Conservation (phyloP, 768 basidiomycete genomes). For the Thelephora ganbajun region DNA sequence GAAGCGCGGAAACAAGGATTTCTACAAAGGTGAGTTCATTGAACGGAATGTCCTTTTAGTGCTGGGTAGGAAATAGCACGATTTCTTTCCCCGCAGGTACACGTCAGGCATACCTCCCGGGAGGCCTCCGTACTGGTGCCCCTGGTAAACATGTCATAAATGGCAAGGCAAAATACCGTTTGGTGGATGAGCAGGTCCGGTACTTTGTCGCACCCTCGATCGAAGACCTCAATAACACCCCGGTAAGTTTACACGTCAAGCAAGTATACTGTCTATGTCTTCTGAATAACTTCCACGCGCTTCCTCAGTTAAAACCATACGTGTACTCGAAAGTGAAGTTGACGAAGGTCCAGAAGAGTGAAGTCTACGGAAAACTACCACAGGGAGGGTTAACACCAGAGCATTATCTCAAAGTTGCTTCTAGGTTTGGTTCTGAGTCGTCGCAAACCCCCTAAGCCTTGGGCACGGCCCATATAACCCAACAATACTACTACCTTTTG, state of each 20-base stretch:
- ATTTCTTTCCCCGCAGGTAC: conserved; percentile 37
- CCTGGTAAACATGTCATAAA: conserved; percentile 73
- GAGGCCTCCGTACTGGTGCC: conserved; percentile 77
- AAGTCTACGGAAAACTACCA: conserved; percentile 20
- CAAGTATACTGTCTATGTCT: neutral
- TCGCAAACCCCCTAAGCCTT: too few species aligned
- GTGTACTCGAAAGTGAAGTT: conserved; percentile 35
- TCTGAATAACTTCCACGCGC: neutral
- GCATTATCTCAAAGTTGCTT: conserved; percentile 17
- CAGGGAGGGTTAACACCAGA: conserved; percentile 18
- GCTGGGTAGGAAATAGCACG: too few species aligned
- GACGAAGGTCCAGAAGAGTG: conserved; percentile 11
- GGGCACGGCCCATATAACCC: too few species aligned
- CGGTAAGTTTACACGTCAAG: conserved; percentile 26
- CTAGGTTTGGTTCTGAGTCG: conserved; percentile 4
- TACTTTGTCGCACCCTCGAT: conserved; percentile 73
- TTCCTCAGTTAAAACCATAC: conserved; percentile 55
- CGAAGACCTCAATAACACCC: conserved; percentile 41
- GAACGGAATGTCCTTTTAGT: neutral
- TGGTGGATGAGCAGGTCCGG: conserved; percentile 73
- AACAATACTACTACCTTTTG: too few species aligned
- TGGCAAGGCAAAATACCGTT: conserved; percentile 68
- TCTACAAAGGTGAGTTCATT: conserved; percentile 69
- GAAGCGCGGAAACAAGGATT: conserved; percentile 90
- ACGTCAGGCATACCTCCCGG: conserved; percentile 69